Evolutionary conservation across 495 filamentous ascomycete genomes (phyloP).

Genomic region (Cryomyces minteri): DNA sequence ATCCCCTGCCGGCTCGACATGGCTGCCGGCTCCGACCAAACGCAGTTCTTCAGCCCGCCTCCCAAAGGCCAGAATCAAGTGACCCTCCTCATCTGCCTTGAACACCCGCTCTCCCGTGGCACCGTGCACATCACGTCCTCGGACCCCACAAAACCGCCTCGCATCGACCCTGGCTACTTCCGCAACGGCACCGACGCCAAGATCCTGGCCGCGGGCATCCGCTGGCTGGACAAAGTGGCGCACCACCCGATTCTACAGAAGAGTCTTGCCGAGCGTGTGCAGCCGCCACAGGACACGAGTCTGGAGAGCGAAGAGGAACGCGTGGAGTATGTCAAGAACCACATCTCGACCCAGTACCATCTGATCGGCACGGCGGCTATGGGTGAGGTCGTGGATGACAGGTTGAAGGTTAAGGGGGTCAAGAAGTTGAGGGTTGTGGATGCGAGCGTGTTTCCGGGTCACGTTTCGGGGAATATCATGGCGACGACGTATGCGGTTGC

Average conservation of each 20-base stretch:
- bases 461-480: slow-evolving; percentile 12
- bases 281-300: slow-evolving; percentile 4
- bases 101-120: slow-evolving; percentile 11
- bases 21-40: slow-evolving; percentile 7
- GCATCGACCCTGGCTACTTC: slow-evolving; percentile 12
- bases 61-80: slow-evolving; percentile 10
- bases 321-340: slow-evolving; percentile 9
- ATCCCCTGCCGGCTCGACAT: slow-evolving; percentile 12
- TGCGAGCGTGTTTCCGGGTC: slow-evolving; percentile 14
- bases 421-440: slow-evolving; percentile 15
- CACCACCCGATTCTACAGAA: slow-evolving; percentile 7
- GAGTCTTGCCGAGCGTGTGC: slow-evolving; percentile 7
- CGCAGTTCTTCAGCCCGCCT: slow-evolving; percentile 8
- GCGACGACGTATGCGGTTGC: slow-evolving; percentile 10
- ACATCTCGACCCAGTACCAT: slow-evolving; percentile 14
- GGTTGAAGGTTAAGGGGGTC: slow-evolving; percentile 15
- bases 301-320: slow-evolving; percentile 11
- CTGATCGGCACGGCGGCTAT: slow-evolving; percentile 14
- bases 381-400: slow-evolving; percentile 18
- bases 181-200: slow-evolving; percentile 8
- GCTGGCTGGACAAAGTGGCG: slow-evolving; percentile 12
- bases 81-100: slow-evolving; percentile 10
- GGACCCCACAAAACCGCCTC: slow-evolving; percentile 6
- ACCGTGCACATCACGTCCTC: slow-evolving; percentile 12
- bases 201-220: slow-evolving; percentile 10